These are phyloP conservation scores for Cyclocybe cylindracea DNA, from an alignment of 768 basidiomycete species.

Conservation along the genomic window DNA sequence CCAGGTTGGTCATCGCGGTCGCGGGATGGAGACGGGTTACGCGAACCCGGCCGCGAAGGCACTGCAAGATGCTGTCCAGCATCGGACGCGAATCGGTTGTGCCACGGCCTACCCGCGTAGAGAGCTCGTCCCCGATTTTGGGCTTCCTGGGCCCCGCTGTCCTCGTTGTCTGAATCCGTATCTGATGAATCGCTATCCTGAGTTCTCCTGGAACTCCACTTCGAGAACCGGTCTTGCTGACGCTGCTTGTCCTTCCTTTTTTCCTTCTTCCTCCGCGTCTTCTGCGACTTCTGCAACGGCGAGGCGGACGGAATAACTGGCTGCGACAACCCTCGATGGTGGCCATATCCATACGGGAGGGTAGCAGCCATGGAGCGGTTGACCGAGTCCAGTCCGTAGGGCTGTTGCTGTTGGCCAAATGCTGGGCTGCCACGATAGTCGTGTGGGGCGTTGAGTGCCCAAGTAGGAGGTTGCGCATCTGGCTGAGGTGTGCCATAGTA, in stretches of 20 bases:
- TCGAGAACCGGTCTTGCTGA: slow-evolving; percentile 11
- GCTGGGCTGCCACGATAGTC: too few species aligned
- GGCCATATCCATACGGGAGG: not conserved
- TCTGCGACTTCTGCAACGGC: too few species aligned
- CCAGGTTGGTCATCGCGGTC: too few species aligned
- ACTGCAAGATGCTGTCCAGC: too few species aligned
- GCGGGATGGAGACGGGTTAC: too few species aligned
- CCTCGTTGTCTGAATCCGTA: not conserved
- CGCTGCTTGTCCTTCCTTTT: slow-evolving; percentile 16
- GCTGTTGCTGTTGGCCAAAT: too few species aligned
- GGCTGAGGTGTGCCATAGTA: too few species aligned
- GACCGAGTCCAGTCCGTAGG: not conserved
- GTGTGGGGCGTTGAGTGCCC: too few species aligned
- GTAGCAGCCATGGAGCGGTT: not conserved
- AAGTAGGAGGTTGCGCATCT: too few species aligned
- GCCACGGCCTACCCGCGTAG: not conserved
- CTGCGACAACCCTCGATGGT: not conserved
- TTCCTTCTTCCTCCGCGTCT: slow-evolving; percentile 10
- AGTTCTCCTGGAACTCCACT: slow-evolving; percentile 4
- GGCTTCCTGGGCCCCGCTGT: not conserved
- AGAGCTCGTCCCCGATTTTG: too few species aligned
- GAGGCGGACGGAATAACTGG: not conserved
- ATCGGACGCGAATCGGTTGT: slow-evolving; percentile 2
- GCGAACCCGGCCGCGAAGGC: too few species aligned
- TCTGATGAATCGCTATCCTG: not conserved